Evolutionary conservation across 2,329 filamentous ascomycete species (phyloP).

Genomic region (Hypoxylon sp.): DNA sequence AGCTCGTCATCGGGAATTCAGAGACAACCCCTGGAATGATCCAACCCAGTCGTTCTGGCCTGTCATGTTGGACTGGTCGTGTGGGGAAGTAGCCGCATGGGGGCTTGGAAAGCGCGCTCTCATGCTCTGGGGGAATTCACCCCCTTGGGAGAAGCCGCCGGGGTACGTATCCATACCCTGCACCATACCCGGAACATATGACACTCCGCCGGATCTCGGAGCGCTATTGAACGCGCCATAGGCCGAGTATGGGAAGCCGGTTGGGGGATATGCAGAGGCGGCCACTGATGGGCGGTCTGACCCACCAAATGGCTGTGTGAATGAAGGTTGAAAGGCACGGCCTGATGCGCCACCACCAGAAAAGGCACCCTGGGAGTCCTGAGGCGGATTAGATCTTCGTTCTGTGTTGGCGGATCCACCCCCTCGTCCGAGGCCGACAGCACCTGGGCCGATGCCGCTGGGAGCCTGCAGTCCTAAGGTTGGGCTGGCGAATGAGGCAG

Average conservation of each 20-base stretch:
- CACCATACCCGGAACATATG: conserved; percentile 59
- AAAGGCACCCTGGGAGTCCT: conserved; percentile 60
- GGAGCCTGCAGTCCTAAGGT: conserved; percentile 79
- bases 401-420: conserved; percentile 61
- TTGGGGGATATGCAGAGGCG: conserved; percentile 57
- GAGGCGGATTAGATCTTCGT: conserved; percentile 63
- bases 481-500: conserved; percentile 90
- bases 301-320: conserved; percentile 59
- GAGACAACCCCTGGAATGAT: conserved; percentile 78
- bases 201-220: conserved; percentile 56
- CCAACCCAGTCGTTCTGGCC: conserved; percentile 72
- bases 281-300: conserved; percentile 60
- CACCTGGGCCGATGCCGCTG: conserved; percentile 75
- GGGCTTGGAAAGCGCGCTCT: conserved; percentile 58
- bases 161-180: conserved; percentile 61
- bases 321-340: conserved; percentile 61
- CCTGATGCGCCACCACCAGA: conserved; percentile 56
- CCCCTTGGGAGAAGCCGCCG: conserved; percentile 58
- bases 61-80: conserved; percentile 56
- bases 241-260: conserved; percentile 59
- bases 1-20: conserved; percentile 69
- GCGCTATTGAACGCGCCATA: conserved; percentile 62
- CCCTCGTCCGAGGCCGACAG: conserved; percentile 70
- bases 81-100: conserved; percentile 54
- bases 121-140: conserved; percentile 63